Base-by-base conservation (phyloP, 2,329 filamentous ascomycete species). In the Grosmannia huntii region DNA sequence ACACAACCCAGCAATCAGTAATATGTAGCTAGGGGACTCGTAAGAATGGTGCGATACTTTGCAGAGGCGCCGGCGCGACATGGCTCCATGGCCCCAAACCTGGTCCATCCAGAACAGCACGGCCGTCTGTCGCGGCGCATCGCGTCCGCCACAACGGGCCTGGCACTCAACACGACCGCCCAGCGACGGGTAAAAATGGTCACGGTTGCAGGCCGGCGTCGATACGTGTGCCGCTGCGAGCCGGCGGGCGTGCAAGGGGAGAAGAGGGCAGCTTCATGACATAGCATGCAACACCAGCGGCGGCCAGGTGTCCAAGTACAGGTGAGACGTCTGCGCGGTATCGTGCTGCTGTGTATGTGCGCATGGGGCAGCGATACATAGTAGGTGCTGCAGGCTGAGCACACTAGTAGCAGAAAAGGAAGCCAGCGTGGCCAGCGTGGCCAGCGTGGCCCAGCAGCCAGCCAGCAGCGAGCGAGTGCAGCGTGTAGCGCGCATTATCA, bases 21-120 rank as follows among this genome's bases (percentile, higher is more conserved):
- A 16, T 33, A 6, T 33, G 31, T 33, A 7, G n/a, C 6, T 19
- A 44, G 19, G n/a, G 6, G 41, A 19, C 41, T n/a, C 41, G 44
- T 46, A 38, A 5, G 4, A 16, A 25, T 38, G 14, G 5, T 27
- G 4, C 5, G 38, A 14, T 52, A 52, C 25, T 41, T 25, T n/a
- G 25, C 27, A 50, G 57, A 19, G 41, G 14, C 36, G 9, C 36
- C 33, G 27, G 33, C 49, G 54, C 36, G 53, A 61, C 60, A 28
- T 60, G 41, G 28, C 53, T 49, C 46, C 33, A 56, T 27, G 56
- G 38, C 56, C 28, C 58, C 54, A 58, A 53, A 48, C n/a, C 23
- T 16, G 27, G 60, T 61, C 46, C 9, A 36, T 60, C 41, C 21
- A 55, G 28, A 61, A 61, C 60, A 60, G 57, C 44, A 46, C 49